phyloP scores from a whole-genome alignment of 306 rosid species.

The Dalbergia cultrata region DNA sequence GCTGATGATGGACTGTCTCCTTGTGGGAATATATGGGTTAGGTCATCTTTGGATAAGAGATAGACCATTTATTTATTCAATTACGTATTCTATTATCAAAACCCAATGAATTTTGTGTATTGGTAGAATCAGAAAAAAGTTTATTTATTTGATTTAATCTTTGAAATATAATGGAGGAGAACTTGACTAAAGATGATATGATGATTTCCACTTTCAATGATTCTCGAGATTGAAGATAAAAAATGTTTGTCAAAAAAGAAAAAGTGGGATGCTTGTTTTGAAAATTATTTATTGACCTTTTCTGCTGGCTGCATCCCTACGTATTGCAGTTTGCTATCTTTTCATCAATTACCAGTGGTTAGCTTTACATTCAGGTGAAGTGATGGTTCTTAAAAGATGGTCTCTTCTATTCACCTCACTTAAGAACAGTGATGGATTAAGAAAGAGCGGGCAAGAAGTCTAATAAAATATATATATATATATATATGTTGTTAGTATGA shows the following conservation, averaged over 20 bases:
- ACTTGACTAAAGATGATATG: slow-evolving; percentile 14
- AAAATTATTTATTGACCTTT: background rate
- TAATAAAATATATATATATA: too few species aligned
- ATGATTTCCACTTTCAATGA: slow-evolving; percentile 8
- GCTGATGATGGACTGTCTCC: slow-evolving; percentile 28
- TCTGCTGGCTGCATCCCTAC: too few species aligned
- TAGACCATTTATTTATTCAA: background rate
- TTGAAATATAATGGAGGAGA: background rate
- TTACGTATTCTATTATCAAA: background rate
- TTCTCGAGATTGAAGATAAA: background rate
- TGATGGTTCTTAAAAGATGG: too few species aligned
- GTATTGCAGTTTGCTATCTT: background rate
- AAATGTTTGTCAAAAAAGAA: slow-evolving; percentile 1
- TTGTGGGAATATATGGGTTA: slow-evolving; percentile 18
- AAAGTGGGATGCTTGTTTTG: background rate
- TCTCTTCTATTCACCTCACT: background rate
- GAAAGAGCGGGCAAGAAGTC: too few species aligned
- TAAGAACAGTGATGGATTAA: too few species aligned
- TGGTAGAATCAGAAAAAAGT: slow-evolving; percentile 22
- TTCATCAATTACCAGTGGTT: background rate
- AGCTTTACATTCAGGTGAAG: background rate
- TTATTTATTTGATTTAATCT: slow-evolving; percentile 4
- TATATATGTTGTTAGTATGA: too few species aligned
- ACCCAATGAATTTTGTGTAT: slow-evolving; percentile 3
- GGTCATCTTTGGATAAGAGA: slow-evolving; percentile 27